Evolutionary conservation across 306 rosid genomes (phyloP), one percentile per base, ranked within the genome.

Genomic region (Hippophae rhamnoides): DNA sequence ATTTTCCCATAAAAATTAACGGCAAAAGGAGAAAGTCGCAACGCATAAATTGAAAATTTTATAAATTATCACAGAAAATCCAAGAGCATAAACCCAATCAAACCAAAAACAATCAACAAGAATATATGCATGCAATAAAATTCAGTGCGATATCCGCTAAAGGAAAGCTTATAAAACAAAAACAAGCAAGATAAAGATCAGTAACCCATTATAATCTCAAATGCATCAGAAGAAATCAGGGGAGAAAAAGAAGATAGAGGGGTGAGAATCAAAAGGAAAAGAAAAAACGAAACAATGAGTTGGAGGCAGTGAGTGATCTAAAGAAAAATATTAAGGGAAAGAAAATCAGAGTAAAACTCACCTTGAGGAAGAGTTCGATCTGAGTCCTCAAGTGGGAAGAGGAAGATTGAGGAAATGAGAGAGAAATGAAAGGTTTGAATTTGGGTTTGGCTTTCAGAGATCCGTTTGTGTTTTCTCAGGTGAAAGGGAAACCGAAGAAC

Each of bases 101-200:
- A 49, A 13, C 26, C 53, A 12, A 49, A 49, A 49, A 49, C 53
- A 49, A 49, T 49, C 38, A 13, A 49, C 5, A 4, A 49, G 26
- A 49, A 49, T 18, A 49, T 49, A 13, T 49, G 53, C 53, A 49
- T 49, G 53, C 53, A 49, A 49, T 23, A 49, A 12, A 49, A 49
- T 12, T 7, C 13, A 12, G 8, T 10, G n/a, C 5, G n/a, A 12
- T 13, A 12, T 3, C 14, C 25, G 8, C 14, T 12, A n/a, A 49
- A 49, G 3, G 38, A 49, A 49, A 49, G 53, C 53, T 12, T 12
- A 49, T 1, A 49, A 49, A 49, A 13, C 10, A 46, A 10, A 46
- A 46, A 10, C 9, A 7, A 49, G 14, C 8, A 12, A 13, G 53
- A 23, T n/a, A 49, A 49, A 49, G 53, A 49, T 49, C 53, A 13